These are phyloP conservation scores for Candida hungchunana DNA, from an alignment of 805 yeast genomes.

Conservation along the genomic window DNA sequence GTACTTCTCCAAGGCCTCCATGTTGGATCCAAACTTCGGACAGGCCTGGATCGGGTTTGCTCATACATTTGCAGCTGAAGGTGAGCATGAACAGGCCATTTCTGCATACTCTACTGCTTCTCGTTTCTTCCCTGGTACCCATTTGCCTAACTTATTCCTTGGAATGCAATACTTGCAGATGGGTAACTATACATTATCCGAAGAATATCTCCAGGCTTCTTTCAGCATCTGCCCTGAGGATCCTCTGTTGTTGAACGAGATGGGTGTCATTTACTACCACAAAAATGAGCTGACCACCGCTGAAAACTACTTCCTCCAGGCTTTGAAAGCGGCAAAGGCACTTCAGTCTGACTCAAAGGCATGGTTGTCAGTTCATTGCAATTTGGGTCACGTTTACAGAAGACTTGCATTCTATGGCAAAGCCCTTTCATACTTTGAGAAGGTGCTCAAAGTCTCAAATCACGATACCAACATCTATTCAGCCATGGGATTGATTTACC, in stretches of 20 bases:
- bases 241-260: slow-evolving; percentile 83
- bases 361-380: slow-evolving; percentile 80
- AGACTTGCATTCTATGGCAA: slow-evolving; percentile 55
- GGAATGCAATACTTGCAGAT: slow-evolving; percentile 96
- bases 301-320: slow-evolving; percentile 64
- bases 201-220: slow-evolving; percentile 77
- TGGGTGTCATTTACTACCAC: slow-evolving; percentile 89
- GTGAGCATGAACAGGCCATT: slow-evolving; percentile 98
- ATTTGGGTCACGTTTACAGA: slow-evolving; percentile 85
- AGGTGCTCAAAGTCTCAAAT: slow-evolving; percentile 65
- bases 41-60: slow-evolving; percentile 99
- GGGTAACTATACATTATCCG: slow-evolving; percentile 77
- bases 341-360: slow-evolving; percentile 76
- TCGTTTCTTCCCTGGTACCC: slow-evolving; percentile 84
- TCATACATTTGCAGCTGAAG: slow-evolving; percentile 94
- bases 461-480: slow-evolving; percentile 73
- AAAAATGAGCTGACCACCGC: slow-evolving; percentile 63
- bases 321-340: slow-evolving; percentile 62
- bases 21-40: slow-evolving; percentile 83
- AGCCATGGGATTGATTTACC: slow-evolving; percentile 78
- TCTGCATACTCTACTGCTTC: slow-evolving; percentile 97
- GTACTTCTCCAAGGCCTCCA: slow-evolving; percentile 83
- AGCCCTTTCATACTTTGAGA: slow-evolving; percentile 71
- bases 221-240: slow-evolving; percentile 77
- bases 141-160: slow-evolving; percentile 79